phyloP scores from a whole-genome alignment of 345 rosid genomes.

The Aurinia saxatilis region DNA sequence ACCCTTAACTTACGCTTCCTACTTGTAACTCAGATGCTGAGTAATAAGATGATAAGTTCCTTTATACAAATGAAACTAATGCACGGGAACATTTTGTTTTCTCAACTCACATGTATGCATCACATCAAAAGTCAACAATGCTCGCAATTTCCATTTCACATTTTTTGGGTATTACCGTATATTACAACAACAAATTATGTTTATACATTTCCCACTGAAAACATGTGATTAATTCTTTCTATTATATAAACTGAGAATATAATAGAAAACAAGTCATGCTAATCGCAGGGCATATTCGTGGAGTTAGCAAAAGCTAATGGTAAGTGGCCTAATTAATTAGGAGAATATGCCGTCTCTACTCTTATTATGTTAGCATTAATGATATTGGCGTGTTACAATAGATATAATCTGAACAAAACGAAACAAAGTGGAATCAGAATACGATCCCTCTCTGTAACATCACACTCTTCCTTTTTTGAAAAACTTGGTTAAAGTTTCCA shows the following conservation, averaged over 20 bases:
- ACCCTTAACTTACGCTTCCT: too few relatives aligned
- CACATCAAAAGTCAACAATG: too few relatives aligned
- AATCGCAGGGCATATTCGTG: slow-evolving; percentile 9
- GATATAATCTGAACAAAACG: background rate
- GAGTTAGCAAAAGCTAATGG: slow-evolving; percentile 9
- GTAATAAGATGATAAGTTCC: background rate
- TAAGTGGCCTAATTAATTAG: slow-evolving; percentile 12
- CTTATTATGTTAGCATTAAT: background rate
- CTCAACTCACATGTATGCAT: too few relatives aligned
- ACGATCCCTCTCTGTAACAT: slow-evolving; percentile 10
- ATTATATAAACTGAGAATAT: background rate
- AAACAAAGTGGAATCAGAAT: slow-evolving; percentile 22
- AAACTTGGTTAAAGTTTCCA: slow-evolving; percentile 21
- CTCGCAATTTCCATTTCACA: too few relatives aligned
- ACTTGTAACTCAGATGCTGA: background rate
- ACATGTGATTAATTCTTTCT: background rate
- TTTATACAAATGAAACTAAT: background rate
- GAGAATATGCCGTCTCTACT: background rate
- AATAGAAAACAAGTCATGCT: background rate
- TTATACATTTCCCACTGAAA: background rate
- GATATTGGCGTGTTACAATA: background rate
- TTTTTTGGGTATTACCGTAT: too few relatives aligned
- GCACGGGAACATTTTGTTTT: too few relatives aligned
- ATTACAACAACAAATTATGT: too few relatives aligned
- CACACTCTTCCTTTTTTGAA: slow-evolving; percentile 19